phyloP scores from a whole-genome alignment of 2,329 filamentous ascomycete genomes.

The Ramichloridium luteum region DNA sequence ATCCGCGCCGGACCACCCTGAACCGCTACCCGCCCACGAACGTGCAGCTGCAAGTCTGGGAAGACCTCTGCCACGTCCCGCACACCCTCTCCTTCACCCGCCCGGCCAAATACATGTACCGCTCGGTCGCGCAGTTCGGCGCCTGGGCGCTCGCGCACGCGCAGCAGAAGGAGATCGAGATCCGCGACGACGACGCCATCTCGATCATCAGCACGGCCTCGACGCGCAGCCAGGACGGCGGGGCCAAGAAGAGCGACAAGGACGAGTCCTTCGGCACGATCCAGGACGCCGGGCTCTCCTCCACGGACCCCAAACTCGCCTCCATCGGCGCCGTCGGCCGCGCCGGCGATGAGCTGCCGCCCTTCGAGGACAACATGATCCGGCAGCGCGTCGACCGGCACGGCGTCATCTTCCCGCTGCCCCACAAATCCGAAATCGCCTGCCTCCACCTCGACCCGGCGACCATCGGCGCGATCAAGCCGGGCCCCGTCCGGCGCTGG shows the following conservation, averaged over 20 bases:
- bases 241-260: constrained; percentile 20
- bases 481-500: constrained; percentile 72
- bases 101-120: constrained; percentile 94
- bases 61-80: constrained; percentile 83
- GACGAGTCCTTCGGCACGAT: constrained; percentile 14
- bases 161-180: constrained; percentile 68
- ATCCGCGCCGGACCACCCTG: constrained; percentile 42
- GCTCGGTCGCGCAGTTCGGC: constrained; percentile 82
- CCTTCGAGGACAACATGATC: constrained; percentile 80
- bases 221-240: neutral
- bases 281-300: constrained; percentile 15
- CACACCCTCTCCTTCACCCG: constrained; percentile 89
- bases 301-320: constrained; percentile 11
- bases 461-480: constrained; percentile 68
- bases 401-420: constrained; percentile 59
- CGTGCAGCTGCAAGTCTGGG: constrained; percentile 92
- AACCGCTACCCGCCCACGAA: constrained; percentile 68
- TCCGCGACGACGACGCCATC: constrained; percentile 64
- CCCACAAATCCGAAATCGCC: constrained; percentile 50
- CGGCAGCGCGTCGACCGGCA: constrained; percentile 73
- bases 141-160: constrained; percentile 80
- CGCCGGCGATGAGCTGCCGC: constrained; percentile 70
- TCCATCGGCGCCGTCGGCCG: constrained; percentile 51
- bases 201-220: constrained; percentile 57
- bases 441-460: constrained; percentile 51